Conservation (phyloP, 805 yeast species). For the Spathaspora gorwiae region DNA sequence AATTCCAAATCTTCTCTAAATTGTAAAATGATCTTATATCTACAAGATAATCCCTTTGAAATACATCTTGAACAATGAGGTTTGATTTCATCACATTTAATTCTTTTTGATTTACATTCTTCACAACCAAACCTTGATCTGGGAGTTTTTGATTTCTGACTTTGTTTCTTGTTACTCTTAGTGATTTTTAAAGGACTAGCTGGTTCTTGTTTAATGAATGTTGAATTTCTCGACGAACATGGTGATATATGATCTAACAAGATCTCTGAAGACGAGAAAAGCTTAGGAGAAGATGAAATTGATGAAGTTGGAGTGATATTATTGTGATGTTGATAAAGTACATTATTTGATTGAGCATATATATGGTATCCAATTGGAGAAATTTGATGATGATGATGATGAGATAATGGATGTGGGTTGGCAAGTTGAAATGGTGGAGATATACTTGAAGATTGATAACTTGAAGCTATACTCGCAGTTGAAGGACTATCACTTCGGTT, state of each 20-base stretch:
- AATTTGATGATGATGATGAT: conserved; percentile 1
- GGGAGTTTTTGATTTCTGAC: conserved; percentile 3
- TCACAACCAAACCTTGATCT: conserved; percentile 23
- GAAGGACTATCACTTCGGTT: conserved; percentile 1
- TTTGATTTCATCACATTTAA: conserved; percentile 25
- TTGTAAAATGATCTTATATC: conserved; percentile 17
- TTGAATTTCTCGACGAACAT: neutral
- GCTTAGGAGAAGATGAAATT: conserved; percentile 1
- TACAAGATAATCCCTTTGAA: conserved; percentile 13
- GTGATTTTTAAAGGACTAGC: neutral
- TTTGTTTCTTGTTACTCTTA: neutral
- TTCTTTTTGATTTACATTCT: conserved; percentile 15
- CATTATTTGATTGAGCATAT: neutral
- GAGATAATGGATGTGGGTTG: neutral
- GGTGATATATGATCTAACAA: conserved; percentile 1
- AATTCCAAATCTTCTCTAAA: conserved; percentile 23
- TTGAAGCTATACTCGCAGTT: neutral
- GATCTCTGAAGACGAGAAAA: neutral
- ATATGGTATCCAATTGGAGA: conserved; percentile 1
- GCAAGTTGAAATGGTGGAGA: conserved; percentile 2
- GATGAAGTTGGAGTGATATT: conserved; percentile 1
- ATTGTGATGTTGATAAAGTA: neutral
- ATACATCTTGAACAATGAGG: conserved; percentile 19
- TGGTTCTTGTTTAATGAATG: neutral
- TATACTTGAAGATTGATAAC: conserved; percentile 4